Base-by-base conservation (phyloP, 139 green algal species). In the Chlamydomonas incerta region DNA sequence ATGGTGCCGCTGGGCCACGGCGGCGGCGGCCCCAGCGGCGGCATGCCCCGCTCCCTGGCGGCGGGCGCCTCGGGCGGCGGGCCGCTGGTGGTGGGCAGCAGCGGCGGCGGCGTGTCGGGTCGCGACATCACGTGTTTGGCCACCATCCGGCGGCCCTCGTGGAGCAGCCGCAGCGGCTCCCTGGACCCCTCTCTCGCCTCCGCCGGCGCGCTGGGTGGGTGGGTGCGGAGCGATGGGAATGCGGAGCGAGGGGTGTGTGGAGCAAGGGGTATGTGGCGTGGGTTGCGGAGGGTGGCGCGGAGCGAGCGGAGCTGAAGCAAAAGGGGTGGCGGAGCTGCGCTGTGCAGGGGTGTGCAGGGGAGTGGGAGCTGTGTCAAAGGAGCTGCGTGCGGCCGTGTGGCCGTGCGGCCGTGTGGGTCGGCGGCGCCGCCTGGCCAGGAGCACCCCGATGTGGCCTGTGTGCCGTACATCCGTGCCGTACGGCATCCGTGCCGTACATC, bases 121-220 rank as follows among this genome's bases (percentile, higher is more conserved):
- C 80, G 80, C 46, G 80, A 86, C 80, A 79, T 86, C 68, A 80
- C 34, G 24, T 28, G 23, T 33, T 52, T 86, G 5, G 80, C 80
- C 52, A 79, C 68, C 80, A 86, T 86, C 67, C 46, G 66, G 24
- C 68, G 80, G 9, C 80, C 80, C 55, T 72, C 52, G 18, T 86
- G 80, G 80, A 71, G 80, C 68, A 72, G 52, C 23, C n/a, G 80
- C 9, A 65, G 34, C 28, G 55, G 68, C 55, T 80, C 68, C 3
- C 47, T 86, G 20, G 80, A 86, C 24, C 80, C 80, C 2, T 82
- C 75, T 1, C 75, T 82, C 5, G 80, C 80, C 50, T 58, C 31
- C 80, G 24, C 29, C 18, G 80, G 66, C 8, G 63, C 77, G 14
- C 63, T 24, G 11, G 63, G 63, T 70, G n/a, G 29, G 63, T 24